Percentiles rank a stretch among this genome's conserved stretches.
phyloP scores from a whole-genome alignment of 345 rosid genomes.

The Theobroma cacao region DNA sequence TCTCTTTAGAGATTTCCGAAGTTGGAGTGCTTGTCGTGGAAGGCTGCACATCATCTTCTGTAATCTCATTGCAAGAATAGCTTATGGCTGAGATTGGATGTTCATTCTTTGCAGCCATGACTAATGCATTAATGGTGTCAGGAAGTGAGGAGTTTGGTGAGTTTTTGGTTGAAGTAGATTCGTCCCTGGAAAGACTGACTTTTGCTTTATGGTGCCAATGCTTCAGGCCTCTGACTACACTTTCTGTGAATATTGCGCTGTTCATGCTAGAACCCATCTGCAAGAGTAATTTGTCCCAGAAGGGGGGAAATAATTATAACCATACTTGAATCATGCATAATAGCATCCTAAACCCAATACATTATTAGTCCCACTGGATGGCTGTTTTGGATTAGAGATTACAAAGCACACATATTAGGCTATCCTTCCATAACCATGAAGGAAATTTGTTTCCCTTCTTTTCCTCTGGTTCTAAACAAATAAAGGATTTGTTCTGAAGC shows the following conservation, averaged over 20 bases:
- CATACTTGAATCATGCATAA: background rate
- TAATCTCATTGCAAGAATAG: background rate
- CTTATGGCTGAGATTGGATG: background rate
- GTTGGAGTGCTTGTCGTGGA: background rate
- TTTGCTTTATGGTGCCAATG: constrained; percentile 21
- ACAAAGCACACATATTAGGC: no score
- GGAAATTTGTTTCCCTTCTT: no score
- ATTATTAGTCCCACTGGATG: background rate
- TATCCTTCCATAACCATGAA: no score
- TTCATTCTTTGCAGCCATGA: background rate
- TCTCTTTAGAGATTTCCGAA: constrained; percentile 8
- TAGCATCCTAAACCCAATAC: background rate
- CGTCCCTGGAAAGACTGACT: background rate
- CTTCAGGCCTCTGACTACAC: constrained; percentile 19
- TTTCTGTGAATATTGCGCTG: constrained; percentile 10
- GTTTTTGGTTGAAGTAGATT: background rate
- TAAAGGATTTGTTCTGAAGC: no score
- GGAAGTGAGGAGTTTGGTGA: background rate
- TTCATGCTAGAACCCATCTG: constrained; percentile 32
- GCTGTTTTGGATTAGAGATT: no score
- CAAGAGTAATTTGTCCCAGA: background rate
- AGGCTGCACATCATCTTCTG: background rate
- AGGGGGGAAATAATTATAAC: background rate
- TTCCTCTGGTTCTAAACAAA: background rate
- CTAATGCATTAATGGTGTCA: background rate